Base-by-base conservation (phyloP, 1,139 yeast species). In the Taphrina wiesneri region DNA sequence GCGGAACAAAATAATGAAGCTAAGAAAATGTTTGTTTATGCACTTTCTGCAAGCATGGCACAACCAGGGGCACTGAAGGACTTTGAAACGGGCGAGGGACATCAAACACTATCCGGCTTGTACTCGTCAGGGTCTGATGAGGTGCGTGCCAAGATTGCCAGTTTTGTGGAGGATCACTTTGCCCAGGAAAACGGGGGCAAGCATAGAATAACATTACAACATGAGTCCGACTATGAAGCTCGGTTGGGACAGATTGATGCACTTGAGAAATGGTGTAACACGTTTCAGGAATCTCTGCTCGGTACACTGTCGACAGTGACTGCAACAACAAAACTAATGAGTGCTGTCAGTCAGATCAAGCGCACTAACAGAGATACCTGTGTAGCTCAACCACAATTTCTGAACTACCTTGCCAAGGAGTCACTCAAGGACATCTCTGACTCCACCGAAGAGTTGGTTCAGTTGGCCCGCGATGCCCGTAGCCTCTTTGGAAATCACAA, bases 341-440 rank as follows among this genome's bases (percentile, higher is more conserved):
- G 73, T 36, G 69, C 76, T 1, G 69, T 75, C 46, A 67, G 72
- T 17, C 69, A 71, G 17, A 70, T 75, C 56, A 74, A 72, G 61
- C 69, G 72, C 39, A 62, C 66, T 15, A 59, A 68, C 17, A 61
- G 70, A 9, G 64, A 67, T 11, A 61, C 65, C 21, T 68, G 74
- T 23, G 70, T 71, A 0, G 72, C 74, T 1, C 65, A 68, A 23
- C 73, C 71, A 47, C 67, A 69, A 1, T 75, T 89, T 71, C 70
- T 89, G 63, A 76, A 81, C 43, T 90, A 96, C 96, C 76, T 90
- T 57, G 81, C 85, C 19, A 73, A 76, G 54, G 84, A 86, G 36
- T 56, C 62, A 17, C 47, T 52, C 36, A 23, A 17, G 47, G 52
- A 41, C 11, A 28, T 15, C 19, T 30, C 30, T 15, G 30, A 30